phyloP scores from a whole-genome alignment of 2,329 filamentous ascomycete genomes.

The Thelonectria olida region DNA sequence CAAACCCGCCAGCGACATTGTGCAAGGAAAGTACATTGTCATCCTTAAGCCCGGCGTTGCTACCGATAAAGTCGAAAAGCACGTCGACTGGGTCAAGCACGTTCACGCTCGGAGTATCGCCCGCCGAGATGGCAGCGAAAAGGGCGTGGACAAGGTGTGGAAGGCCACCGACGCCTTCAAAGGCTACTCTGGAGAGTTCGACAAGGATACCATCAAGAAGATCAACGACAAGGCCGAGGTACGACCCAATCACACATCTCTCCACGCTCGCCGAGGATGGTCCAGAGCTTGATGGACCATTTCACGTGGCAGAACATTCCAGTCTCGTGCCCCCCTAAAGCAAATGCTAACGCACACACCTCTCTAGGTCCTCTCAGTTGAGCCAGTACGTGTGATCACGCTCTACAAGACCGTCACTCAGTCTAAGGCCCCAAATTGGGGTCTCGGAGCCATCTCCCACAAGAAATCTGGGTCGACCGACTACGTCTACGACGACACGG shows the following conservation, averaged over 20 bases:
- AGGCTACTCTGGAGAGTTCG: constrained; percentile 56
- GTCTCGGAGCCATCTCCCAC: constrained; percentile 56
- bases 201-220: constrained; percentile 50
- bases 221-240: constrained; percentile 53
- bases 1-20: constrained; percentile 28
- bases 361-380: constrained; percentile 44
- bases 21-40: constrained; percentile 56
- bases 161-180: constrained; percentile 35
- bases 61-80: constrained; percentile 44
- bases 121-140: constrained; percentile 42
- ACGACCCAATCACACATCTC: constrained; percentile 20
- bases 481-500: constrained; percentile 54
- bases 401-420: constrained; percentile 47
- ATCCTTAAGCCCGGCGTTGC: constrained; percentile 51
- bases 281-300: not conserved
- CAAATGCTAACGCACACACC: not conserved
- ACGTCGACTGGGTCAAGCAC: constrained; percentile 45
- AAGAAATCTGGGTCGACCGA: constrained; percentile 42
- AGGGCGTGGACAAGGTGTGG: constrained; percentile 43
- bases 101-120: constrained; percentile 45
- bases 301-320: constrained; percentile 4
- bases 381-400: constrained; percentile 42
- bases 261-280: not conserved
- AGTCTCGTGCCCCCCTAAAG: not conserved
- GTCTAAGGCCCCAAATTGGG: constrained; percentile 49